phyloP scores from a whole-genome alignment of 1,284 basidiomycete genomes.

The Cryptococcus deneoformans region DNA sequence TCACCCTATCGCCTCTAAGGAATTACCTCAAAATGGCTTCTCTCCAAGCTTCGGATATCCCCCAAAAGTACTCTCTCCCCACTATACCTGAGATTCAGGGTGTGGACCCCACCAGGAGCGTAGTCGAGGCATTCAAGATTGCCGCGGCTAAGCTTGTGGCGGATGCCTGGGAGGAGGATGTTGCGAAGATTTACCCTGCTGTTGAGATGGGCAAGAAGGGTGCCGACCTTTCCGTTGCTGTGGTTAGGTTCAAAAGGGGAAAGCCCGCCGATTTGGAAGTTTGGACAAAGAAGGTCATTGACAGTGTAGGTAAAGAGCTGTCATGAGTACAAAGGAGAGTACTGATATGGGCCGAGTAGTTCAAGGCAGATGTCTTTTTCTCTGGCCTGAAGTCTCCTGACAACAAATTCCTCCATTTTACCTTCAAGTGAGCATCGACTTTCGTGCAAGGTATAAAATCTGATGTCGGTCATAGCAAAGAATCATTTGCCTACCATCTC shows the following conservation, averaged over 20 bases:
- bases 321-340: not conserved
- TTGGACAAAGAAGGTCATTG: slow-evolving; percentile 69
- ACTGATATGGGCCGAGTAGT: slow-evolving; percentile 54
- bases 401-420: slow-evolving; percentile 82
- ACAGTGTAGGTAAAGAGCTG: slow-evolving; percentile 57
- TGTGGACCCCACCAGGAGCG: slow-evolving; percentile 66
- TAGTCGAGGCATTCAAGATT: slow-evolving; percentile 80
- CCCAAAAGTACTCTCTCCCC: slow-evolving; percentile 32
- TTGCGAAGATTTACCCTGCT: slow-evolving; percentile 74
- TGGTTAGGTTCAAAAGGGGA: slow-evolving; percentile 84
- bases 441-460: not conserved
- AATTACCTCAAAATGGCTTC: slow-evolving; percentile 8
- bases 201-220: slow-evolving; percentile 81
- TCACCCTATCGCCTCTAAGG: not conserved
- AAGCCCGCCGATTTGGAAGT: slow-evolving; percentile 69
- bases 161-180: slow-evolving; percentile 63
- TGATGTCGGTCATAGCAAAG: slow-evolving; percentile 28
- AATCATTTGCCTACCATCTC: slow-evolving; percentile 69
- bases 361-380: slow-evolving; percentile 55
- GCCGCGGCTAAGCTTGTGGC: slow-evolving; percentile 77
- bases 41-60: slow-evolving; percentile 4
- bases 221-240: slow-evolving; percentile 85
- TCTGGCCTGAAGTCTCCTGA: slow-evolving; percentile 47
- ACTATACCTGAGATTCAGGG: slow-evolving; percentile 57
- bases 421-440: slow-evolving; percentile 55